Evolutionary conservation across 345 rosid species (phyloP), one percentile per base, ranked within the genome.

Genomic region (Citrus glauca): DNA sequence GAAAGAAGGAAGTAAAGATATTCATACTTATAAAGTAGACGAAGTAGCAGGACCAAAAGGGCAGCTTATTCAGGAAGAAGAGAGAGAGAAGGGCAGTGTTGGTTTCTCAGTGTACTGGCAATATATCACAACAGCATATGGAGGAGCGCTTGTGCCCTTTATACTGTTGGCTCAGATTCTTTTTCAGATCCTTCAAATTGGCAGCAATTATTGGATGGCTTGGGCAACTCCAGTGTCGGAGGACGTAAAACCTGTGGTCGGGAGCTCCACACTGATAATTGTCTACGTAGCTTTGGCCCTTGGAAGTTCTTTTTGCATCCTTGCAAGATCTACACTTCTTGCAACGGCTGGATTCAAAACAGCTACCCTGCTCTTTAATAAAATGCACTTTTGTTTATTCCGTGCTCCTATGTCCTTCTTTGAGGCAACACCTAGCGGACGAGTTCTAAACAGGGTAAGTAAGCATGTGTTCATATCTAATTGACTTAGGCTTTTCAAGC

Each of bases 131-230:
- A 82, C 88, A 22, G 94, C 94, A 38, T 88, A 90, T 38, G 90
- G 93, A 60, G 96, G 94, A 82, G 92, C 88, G 62, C 92, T 91
- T 30, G 91, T 89, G 72, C 98, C 98, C 28, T 78, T 87, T 65
- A 86, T 91, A 82, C 78, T 93, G 81, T 76, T 91, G 78, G 92
- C 87, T 37, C 96, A 90, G 56, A 75, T 81, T 83, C 75, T 90
- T 63, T 91, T 89, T 79, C 92, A 91, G 86, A 9, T 82, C 75
- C 90, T 91, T 72, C 93, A 91, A 85, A 93, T 91, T 37, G 92
- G 94, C 42, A 91, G 96, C 88, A 91, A 91, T 76, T 91, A 93
- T 69, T 93, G 93, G 98, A 93, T 93, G 96, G 93, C 93, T 25
- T 89, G 90, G 96, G 98, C 88, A 73, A 87, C 92, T 79, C 94